phyloP scores from a whole-genome alignment of 2,329 filamentous ascomycete genomes.

The Fusarium avenaceum region DNA sequence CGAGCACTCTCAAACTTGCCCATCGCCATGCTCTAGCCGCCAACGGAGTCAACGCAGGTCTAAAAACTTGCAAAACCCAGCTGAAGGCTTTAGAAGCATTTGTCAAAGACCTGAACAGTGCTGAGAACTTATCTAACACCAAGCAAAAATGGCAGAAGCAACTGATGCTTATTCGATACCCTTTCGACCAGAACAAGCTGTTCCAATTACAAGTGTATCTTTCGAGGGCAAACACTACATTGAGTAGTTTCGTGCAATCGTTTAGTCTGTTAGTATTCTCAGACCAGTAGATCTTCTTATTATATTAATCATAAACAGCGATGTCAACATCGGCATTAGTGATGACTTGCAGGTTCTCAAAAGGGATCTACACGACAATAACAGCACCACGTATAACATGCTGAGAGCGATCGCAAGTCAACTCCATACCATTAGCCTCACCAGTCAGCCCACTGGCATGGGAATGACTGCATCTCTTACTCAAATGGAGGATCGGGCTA shows the following conservation, averaged over 20 bases:
- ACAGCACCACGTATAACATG: neutral
- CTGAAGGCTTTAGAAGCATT: neutral
- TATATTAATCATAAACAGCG: neutral
- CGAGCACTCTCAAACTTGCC: accelerated
- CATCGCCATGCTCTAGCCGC: neutral
- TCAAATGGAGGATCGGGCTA: too few species aligned
- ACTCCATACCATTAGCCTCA: accelerated
- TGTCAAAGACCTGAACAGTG: accelerated
- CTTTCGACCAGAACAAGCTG: conserved; percentile 6
- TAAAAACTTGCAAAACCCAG: neutral
- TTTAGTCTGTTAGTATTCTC: neutral
- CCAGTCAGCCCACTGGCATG: accelerated
- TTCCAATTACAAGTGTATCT: neutral
- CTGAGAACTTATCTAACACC: accelerated
- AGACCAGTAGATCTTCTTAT: accelerated
- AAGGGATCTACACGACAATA: accelerated
- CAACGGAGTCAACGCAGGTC: neutral
- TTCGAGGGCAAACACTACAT: neutral
- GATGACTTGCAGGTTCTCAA: neutral
- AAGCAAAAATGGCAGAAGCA: neutral
- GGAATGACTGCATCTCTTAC: neutral
- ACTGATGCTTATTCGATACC: neutral
- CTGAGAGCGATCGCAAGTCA: neutral
- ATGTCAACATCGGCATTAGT: neutral
- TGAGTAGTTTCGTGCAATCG: neutral